Conservation (phyloP, 163 green algal genomes). For the Scenedesmus sp. region DNA sequence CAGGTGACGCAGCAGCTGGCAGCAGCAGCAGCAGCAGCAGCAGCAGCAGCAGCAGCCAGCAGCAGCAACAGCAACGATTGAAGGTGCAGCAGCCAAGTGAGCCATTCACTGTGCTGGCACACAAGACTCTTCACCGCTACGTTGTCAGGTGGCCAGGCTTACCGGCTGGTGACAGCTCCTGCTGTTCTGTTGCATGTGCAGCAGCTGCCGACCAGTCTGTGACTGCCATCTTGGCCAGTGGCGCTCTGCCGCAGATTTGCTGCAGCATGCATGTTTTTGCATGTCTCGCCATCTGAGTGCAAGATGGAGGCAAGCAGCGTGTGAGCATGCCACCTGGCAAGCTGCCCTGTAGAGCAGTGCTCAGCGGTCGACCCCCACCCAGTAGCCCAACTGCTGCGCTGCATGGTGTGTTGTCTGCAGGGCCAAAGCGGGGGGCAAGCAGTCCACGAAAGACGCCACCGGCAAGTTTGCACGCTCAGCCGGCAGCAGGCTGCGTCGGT, state of each 20-base stretch:
- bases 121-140: slow-evolving; percentile 93
- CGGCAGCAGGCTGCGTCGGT: slow-evolving; percentile 86
- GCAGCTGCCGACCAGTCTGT: no score
- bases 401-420: neutral
- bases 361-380: no score
- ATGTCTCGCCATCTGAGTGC: no score
- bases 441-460: slow-evolving; percentile 90
- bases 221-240: no score
- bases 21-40: slow-evolving; percentile 7
- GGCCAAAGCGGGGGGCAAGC: slow-evolving; percentile 90
- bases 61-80: slow-evolving; percentile 32
- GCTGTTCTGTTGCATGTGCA: no score
- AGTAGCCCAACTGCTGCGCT: no score
- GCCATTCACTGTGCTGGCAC: slow-evolving; percentile 75
- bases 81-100: slow-evolving; percentile 36
- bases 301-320: slow-evolving; percentile 89
- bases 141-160: slow-evolving; percentile 77
- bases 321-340: no score
- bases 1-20: neutral
- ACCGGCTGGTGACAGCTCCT: neutral
- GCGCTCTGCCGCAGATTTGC: no score
- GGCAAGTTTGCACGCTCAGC: slow-evolving; percentile 90
- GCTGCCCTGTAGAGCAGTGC: no score
- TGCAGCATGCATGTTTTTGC: no score
- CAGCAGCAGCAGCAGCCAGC: slow-evolving; percentile 25